Conservation (phyloP, 78 protist species). For the Polysphondylium violaceum region DNA sequence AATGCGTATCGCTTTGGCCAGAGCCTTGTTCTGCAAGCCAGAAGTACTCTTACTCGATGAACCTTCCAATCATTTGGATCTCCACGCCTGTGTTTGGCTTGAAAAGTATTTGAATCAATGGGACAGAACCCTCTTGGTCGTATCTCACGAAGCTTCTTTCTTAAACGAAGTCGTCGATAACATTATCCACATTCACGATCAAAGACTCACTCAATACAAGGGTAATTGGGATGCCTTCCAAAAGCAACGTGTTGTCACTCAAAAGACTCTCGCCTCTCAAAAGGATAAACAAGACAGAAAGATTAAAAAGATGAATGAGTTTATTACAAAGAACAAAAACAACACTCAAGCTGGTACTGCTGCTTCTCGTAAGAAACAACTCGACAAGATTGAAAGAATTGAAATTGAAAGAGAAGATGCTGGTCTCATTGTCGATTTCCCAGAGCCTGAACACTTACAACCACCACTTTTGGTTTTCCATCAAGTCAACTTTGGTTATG, state of each 20-base stretch:
- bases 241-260: constrained; percentile 31
- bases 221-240: constrained; percentile 81
- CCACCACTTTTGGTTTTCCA: constrained; percentile 69
- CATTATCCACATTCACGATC: constrained; percentile 84
- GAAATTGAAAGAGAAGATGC: constrained; percentile 57
- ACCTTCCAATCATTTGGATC: constrained; percentile 96
- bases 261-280: constrained; percentile 13
- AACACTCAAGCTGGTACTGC: constrained; percentile 51
- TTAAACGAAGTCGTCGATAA: constrained; percentile 86
- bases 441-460: constrained; percentile 63
- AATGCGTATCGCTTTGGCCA: constrained; percentile 96
- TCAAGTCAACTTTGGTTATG: constrained; percentile 88
- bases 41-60: constrained; percentile 95
- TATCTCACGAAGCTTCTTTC: constrained; percentile 94
- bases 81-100: constrained; percentile 95
- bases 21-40: constrained; percentile 94
- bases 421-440: constrained; percentile 66
- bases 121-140: constrained; percentile 90
- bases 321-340: constrained; percentile 49
- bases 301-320: constrained; percentile 65
- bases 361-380: constrained; percentile 18
- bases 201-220: constrained; percentile 83
- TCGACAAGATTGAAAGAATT: constrained; percentile 62
- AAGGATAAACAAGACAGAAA: constrained; percentile 49
- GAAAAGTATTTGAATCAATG: constrained; percentile 85